Evolutionary conservation across 1,284 basidiomycete genomes (phyloP).

Genomic region (Moesziomyces antarcticus): DNA sequence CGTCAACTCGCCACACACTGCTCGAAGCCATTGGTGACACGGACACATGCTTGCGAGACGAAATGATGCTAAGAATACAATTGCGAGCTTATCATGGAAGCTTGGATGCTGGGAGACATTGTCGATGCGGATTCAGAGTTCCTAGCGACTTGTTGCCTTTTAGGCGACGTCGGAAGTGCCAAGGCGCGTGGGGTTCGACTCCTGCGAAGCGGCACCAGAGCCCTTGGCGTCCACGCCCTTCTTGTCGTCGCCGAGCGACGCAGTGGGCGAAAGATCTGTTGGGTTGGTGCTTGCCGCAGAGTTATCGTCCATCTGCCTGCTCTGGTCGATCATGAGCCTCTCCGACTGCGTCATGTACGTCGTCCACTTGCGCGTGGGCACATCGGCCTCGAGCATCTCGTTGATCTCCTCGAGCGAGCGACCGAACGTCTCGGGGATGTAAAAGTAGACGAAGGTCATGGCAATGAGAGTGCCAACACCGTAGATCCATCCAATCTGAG

Average conservation of each 20-base stretch:
- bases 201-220: neutral
- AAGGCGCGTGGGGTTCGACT: constrained; percentile 24
- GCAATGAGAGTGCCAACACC: constrained; percentile 67
- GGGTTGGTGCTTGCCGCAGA: constrained; percentile 22
- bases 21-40: no score
- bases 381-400: constrained; percentile 57
- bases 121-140: neutral
- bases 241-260: constrained; percentile 28
- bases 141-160: constrained; percentile 1
- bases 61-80: neutral
- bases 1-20: no score
- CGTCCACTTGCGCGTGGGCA: constrained; percentile 56
- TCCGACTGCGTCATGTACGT: constrained; percentile 45
- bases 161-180: constrained; percentile 33
- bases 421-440: constrained; percentile 66
- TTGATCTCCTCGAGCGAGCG: constrained; percentile 62
- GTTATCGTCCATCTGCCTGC: constrained; percentile 23
- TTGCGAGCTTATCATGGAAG: neutral
- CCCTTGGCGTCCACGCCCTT: constrained; percentile 26
- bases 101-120: neutral
- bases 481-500: constrained; percentile 69
- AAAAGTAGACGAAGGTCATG: constrained; percentile 70
- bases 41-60: neutral
- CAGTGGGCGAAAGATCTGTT: constrained; percentile 22
- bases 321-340: constrained; percentile 39